A percentile compares a stretch with the other conserved stretches of the same genome.
Evolutionary conservation across 768 basidiomycete species (phyloP).

Genomic region (Tremella fuciformis): DNA sequence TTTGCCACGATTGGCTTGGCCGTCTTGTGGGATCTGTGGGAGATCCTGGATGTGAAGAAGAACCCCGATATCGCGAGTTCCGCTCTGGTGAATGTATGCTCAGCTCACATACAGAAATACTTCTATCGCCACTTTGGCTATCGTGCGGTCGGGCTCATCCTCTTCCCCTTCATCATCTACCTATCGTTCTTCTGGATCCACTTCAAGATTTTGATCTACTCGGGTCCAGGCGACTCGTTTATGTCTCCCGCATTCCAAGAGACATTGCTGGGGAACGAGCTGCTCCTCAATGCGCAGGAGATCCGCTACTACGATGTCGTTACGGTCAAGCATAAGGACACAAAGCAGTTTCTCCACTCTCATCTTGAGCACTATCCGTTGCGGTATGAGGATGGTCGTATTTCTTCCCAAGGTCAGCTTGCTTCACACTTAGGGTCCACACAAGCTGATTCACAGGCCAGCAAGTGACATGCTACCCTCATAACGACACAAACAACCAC

Average conservation of each 20-base stretch:
- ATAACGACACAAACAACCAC: conserved; percentile 89
- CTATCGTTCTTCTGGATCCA: conserved; percentile 95
- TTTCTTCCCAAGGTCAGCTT: conserved; percentile 77
- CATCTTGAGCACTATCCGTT: conserved; percentile 87
- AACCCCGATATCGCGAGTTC: conserved; percentile 69
- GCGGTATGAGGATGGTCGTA: conserved; percentile 89
- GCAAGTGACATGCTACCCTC: conserved; percentile 92
- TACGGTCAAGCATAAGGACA: conserved; percentile 83
- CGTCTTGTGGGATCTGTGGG: conserved; percentile 91
- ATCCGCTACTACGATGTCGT: conserved; percentile 88
- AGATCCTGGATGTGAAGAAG: conserved; percentile 77
- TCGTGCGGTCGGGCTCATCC: conserved; percentile 76
- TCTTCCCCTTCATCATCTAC: conserved; percentile 85
- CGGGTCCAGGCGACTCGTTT: conserved; percentile 90
- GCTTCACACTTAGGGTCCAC: not conserved
- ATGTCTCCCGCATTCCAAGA: conserved; percentile 99
- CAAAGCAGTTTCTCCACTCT: conserved; percentile 90
- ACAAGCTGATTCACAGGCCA: conserved; percentile 60
- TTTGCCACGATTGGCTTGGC: conserved; percentile 85
- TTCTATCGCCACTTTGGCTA: conserved; percentile 87
- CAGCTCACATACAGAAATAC: conserved; percentile 62
- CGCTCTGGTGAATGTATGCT: not conserved
- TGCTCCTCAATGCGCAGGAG: conserved; percentile 88
- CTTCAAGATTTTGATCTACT: conserved; percentile 78
- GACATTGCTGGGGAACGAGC: conserved; percentile 84